Base-by-base conservation (phyloP, 352 stramenopile genomes). In the Phytophthora vignae region DNA sequence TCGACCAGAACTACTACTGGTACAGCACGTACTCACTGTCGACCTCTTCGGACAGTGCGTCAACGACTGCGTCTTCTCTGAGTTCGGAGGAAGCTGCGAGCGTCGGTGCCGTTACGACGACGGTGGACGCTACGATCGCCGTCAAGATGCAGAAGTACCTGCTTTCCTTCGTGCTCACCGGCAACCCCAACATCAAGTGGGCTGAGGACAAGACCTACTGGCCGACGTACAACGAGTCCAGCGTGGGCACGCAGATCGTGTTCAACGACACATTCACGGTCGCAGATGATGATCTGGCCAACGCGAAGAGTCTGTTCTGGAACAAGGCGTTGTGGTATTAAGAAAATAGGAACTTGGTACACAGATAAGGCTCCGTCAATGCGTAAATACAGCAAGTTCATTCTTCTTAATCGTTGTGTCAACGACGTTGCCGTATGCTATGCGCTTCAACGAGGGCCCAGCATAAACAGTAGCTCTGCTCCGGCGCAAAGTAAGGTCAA, bases 321-420 rank as follows among this genome's bases (percentile, higher is more conserved):
- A 79, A 79, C 67, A 79, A 79, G 62, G 67, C 67, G 0, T 7
- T 76, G 2, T 79, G 72, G 67, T 79, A 76, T 49, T 79, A 64
- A 53, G 36, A 12, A 12, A 38, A 8, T 10, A 11, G 31, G 31
- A 38, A 1, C 0, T 38, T 8, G 31, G 2, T 38, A n/a, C n/a
- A 11, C 31, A 38, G 22, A 25, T 25, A 25, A 25, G 22, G 22
- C 22, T 25, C 22, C 22, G 22, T 25, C 22, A 25, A 36, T 38
- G 33, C 10, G 10, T 38, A 38, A 10, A 12, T 38, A 38, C 33
- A 12, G 7, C 33, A 12, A 38, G 1, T 38, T 38, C 33, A 38
- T 2, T 38, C 10, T 38, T 8, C 10, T 38, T 4, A 31, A 6
- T 31, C 22, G 22, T 25, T 25, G 22, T 2, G 2, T 1, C 22